A percentile compares a stretch with the other conserved stretches of the same genome.
These are phyloP conservation scores for Comarum palustre DNA, from an alignment of 306 rosid genomes.

Conservation along the genomic window DNA sequence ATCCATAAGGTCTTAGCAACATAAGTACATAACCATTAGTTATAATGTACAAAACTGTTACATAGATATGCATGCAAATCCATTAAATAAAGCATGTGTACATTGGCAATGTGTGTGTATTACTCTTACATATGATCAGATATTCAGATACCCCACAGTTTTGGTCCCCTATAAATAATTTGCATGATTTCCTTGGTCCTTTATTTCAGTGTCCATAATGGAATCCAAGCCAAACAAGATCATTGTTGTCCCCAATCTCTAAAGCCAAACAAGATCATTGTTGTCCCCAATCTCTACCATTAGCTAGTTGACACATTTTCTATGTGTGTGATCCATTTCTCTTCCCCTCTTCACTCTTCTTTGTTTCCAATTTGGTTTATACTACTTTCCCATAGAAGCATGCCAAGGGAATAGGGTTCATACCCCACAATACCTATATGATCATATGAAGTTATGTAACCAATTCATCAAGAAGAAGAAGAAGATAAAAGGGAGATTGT, in stretches of 20 bases:
- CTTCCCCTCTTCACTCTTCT: neutral
- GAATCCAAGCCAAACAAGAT: constrained; percentile 44
- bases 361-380: neutral
- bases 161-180: neutral
- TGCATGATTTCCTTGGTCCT: constrained; percentile 34
- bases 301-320: constrained; percentile 29
- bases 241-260: constrained; percentile 49
- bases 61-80: neutral
- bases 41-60: too few relatives aligned
- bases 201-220: constrained; percentile 58
- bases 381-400: constrained; percentile 32
- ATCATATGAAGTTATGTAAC: neutral
- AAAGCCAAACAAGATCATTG: constrained; percentile 39
- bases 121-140: neutral
- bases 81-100: neutral
- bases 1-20: neutral
- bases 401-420: constrained; percentile 30
- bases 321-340: neutral
- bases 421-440: neutral
- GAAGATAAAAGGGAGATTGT: neutral
- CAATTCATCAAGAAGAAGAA: neutral
- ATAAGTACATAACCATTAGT: too few relatives aligned
- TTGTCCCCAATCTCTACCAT: constrained; percentile 35
- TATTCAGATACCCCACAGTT: constrained; percentile 6
- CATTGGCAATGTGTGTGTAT: neutral